Conservation (phyloP, 306 rosid genomes). For the Medicago lupulina region DNA sequence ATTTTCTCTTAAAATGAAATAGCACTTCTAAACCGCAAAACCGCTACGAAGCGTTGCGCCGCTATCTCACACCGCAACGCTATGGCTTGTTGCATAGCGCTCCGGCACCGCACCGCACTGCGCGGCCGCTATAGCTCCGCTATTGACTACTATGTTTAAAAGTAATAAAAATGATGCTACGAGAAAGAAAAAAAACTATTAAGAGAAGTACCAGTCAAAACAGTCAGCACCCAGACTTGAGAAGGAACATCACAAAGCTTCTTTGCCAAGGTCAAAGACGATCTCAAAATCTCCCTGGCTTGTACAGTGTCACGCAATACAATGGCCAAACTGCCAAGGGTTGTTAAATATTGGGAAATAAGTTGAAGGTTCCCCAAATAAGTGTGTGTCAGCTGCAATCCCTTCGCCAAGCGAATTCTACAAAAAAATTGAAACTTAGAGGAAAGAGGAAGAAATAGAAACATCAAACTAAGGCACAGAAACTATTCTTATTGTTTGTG, state of each 20-base stretch:
- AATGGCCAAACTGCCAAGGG: conserved; percentile 94
- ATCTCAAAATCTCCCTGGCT: conserved; percentile 95
- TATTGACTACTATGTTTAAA: not conserved
- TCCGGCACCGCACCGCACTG: too few relatives aligned
- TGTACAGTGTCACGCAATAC: conserved; percentile 83
- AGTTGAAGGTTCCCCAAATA: conserved; percentile 97
- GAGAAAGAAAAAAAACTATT: conserved; percentile 23
- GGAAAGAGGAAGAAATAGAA: conserved; percentile 37
- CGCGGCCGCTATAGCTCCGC: too few relatives aligned
- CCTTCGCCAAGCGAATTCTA: conserved; percentile 95
- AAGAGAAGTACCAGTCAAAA: conserved; percentile 71
- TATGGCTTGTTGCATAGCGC: too few relatives aligned
- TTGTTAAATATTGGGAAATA: conserved; percentile 89
- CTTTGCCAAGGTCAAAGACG: conserved; percentile 95
- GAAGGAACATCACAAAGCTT: conserved; percentile 93
- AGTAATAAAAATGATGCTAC: conserved; percentile 25
- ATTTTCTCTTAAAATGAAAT: too few relatives aligned
- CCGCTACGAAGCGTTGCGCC: too few relatives aligned
- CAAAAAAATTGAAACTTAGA: conserved; percentile 40
- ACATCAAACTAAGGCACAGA: conserved; percentile 30
- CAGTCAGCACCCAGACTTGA: conserved; percentile 95
- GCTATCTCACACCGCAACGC: too few relatives aligned
- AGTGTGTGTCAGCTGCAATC: conserved; percentile 87
- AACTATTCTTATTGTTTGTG: conserved; percentile 32
- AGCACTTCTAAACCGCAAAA: too few relatives aligned